Base-by-base conservation (phyloP, 495 filamentous ascomycete species). In the Baudoinia panamericana region DNA sequence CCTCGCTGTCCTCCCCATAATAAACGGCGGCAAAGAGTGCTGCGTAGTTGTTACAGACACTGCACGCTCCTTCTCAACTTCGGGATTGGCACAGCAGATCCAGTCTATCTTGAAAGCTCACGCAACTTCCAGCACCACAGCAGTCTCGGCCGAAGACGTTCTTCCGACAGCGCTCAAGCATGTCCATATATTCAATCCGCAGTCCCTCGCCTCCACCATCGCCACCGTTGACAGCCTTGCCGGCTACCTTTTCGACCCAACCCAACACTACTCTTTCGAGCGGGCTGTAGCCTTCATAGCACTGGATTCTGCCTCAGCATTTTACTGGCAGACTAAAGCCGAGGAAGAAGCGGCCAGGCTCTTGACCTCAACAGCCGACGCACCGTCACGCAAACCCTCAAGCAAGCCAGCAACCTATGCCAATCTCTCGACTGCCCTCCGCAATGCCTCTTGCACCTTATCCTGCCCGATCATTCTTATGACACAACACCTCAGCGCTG, bases 1-100 rank as follows among this genome's bases (percentile, higher is more conserved):
- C 8, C 59, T 67, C 2, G 68, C 72, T 0, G 60, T 82, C 10
- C 62, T 90, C 7, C 70, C 78, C 1, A 28, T 59, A 1, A 16
- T 39, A 4, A 35, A 69, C 3, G 41, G 52, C 24, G 76, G 73
- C n/a, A 65, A 70, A 21, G 56, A 60, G 18, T 69, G 72, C 13
- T 67, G 81, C 2, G 68, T 87, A 2, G 67, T 80, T 3, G 61
- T 86, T 21, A 52, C 93, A 18, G 86, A 93, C 49, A 65, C 76
- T 0, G 76, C 83, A 30, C 66, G 67, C 28, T 69, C 69, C 0
- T 85, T 93, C 46, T 71, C 77, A 22, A 63, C 74, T 9, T 55
- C 67, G 11, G 68, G 75, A 9, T 64, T 90, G 0, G 61, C 52
- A 0, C 41, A 55, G 9, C 56, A 75, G 15, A 51, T 62, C 44